Conservation (phyloP, 768 basidiomycete genomes). For the Mycena galopus region DNA sequence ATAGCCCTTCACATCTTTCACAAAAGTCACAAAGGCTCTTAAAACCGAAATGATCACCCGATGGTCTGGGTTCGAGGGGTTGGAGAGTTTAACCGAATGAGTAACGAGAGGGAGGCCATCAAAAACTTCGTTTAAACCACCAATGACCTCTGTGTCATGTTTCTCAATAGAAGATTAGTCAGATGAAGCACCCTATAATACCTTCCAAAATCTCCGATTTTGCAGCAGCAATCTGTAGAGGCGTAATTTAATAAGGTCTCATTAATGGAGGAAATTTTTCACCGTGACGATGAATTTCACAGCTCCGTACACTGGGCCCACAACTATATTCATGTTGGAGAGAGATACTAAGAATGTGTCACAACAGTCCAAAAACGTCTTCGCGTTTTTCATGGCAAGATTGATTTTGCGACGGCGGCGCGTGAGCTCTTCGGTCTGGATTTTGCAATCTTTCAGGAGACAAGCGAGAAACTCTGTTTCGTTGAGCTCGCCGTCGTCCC, state of each 20-base stretch:
- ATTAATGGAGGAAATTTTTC: background rate
- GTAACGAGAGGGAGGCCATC: slow-evolving; percentile 12
- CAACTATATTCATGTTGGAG: background rate
- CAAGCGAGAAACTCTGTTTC: slow-evolving; percentile 4
- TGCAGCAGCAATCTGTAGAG: slow-evolving; percentile 16
- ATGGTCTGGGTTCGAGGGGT: slow-evolving; percentile 12
- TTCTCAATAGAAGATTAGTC: background rate
- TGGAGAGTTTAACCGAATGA: slow-evolving; percentile 7
- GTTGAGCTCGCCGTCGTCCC: background rate
- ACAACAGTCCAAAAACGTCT: slow-evolving; percentile 10
- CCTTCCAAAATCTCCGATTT: slow-evolving; percentile 17
- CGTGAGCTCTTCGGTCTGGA: slow-evolving; percentile 11
- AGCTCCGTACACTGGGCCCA: slow-evolving; percentile 6
- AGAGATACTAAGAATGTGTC: slow-evolving; percentile 6
- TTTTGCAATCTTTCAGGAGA: slow-evolving; percentile 13
- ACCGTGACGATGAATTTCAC: slow-evolving; percentile 18
- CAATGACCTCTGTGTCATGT: slow-evolving; percentile 17
- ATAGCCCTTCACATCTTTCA: slow-evolving; percentile 4
- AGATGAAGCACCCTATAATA: background rate
- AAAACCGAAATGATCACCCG: slow-evolving; percentile 18
- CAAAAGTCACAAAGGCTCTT: slow-evolving; percentile 11
- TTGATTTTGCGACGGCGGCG: background rate
- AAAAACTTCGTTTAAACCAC: slow-evolving; percentile 15
- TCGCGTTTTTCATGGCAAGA: slow-evolving; percentile 10
- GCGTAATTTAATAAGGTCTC: background rate